Percentiles rank a stretch among this genome's conserved stretches.
Conservation (phyloP, 768 basidiomycete genomes). For the Termitomyces sp. region DNA sequence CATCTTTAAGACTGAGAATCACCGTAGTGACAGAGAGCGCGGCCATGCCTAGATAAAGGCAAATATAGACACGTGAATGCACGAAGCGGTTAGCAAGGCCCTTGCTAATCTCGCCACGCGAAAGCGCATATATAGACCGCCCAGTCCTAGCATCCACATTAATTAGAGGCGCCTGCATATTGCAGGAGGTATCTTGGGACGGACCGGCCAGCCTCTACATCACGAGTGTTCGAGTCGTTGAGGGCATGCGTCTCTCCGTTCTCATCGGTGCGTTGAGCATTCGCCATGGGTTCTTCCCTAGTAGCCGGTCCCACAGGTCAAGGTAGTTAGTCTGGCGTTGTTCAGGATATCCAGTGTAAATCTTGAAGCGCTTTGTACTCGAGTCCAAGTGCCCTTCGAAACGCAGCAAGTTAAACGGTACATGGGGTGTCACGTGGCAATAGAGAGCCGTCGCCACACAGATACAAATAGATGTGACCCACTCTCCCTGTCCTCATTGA, state of each 20-base stretch:
- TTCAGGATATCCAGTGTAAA: no score
- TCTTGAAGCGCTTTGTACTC: no score
- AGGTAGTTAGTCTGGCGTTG: not conserved
- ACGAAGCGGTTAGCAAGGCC: slow-evolving; percentile 90
- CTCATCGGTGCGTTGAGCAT: slow-evolving; percentile 5
- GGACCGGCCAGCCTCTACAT: slow-evolving; percentile 18
- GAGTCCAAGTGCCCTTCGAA: not conserved
- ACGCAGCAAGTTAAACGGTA: no score
- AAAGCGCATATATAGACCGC: slow-evolving; percentile 82
- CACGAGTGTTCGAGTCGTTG: slow-evolving; percentile 23
- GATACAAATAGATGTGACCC: not conserved
- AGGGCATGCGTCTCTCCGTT: slow-evolving; percentile 32
- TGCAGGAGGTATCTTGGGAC: not conserved
- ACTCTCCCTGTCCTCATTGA: not conserved
- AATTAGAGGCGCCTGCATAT: slow-evolving; percentile 5
- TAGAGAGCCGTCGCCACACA: not conserved
- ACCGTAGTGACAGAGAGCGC: slow-evolving; percentile 84
- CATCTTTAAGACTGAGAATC: slow-evolving; percentile 74
- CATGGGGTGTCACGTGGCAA: not conserved
- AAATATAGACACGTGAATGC: slow-evolving; percentile 82
- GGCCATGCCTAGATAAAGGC: slow-evolving; percentile 88
- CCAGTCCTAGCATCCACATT: slow-evolving; percentile 45
- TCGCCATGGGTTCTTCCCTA: slow-evolving; percentile 10
- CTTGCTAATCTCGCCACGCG: slow-evolving; percentile 75
- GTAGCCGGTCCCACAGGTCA: not conserved